Percentiles rank a stretch among this genome's conserved stretches.
phyloP scores from a whole-genome alignment of 2,329 filamentous ascomycete genomes.

The Monilinia fructicola region DNA sequence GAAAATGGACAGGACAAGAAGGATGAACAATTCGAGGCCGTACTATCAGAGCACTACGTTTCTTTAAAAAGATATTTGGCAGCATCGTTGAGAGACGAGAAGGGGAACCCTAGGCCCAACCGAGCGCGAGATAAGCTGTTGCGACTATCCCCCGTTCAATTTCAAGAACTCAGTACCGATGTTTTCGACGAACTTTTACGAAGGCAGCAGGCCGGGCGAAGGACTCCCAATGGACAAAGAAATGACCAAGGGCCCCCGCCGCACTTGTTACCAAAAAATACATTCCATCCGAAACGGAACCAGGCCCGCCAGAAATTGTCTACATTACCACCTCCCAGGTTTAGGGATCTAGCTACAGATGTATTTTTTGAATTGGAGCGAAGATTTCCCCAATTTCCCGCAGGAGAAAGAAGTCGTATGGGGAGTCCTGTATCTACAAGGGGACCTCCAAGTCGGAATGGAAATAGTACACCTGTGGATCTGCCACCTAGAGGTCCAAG shows the following conservation, averaged over 20 bases:
- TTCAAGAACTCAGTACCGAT: conserved; percentile 96
- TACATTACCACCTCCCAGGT: conserved; percentile 80
- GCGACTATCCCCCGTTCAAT: conserved; percentile 85
- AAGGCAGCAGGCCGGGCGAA: conserved; percentile 67
- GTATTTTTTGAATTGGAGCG: conserved; percentile 94
- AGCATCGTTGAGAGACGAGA: conserved; percentile 69
- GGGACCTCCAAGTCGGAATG: conserved; percentile 55
- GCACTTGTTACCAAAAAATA: conserved; percentile 79
- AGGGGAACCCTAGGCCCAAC: conserved; percentile 72
- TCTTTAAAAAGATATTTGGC: conserved; percentile 68
- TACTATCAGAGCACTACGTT: conserved; percentile 77
- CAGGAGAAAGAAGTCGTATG: conserved; percentile 64
- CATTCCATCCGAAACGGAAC: conserved; percentile 95
- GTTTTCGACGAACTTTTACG: conserved; percentile 93
- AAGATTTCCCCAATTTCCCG: conserved; percentile 78
- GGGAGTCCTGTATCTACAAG: conserved; percentile 68
- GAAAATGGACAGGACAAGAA: conserved; percentile 63
- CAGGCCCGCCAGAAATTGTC: conserved; percentile 95
- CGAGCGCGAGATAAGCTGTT: conserved; percentile 93
- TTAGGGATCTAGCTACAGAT: conserved; percentile 89
- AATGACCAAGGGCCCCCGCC: conserved; percentile 56
- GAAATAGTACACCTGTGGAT: conserved; percentile 58
- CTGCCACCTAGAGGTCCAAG: conserved; percentile 55
- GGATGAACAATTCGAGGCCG: conserved; percentile 62
- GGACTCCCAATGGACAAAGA: conserved; percentile 52